Conservation (phyloP, 768 basidiomycete genomes). For the Boletales sp. region DNA sequence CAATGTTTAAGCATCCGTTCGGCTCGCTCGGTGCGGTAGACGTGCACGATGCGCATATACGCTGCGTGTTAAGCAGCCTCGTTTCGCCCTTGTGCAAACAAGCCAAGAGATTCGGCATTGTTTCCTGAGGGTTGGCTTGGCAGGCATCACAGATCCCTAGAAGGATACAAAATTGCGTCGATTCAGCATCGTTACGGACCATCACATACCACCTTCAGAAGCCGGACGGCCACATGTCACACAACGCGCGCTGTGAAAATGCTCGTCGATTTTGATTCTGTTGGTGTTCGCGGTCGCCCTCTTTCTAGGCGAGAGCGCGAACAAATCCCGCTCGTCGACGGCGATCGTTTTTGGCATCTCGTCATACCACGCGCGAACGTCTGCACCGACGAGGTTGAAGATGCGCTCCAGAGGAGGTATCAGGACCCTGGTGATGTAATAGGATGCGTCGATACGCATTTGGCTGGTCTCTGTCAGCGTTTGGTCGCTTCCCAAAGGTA, state of each 20-base stretch:
- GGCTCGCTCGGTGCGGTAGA: slow-evolving; percentile 51
- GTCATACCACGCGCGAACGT: slow-evolving; percentile 82
- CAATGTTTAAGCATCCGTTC: slow-evolving; percentile 75
- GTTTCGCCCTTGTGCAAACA: slow-evolving; percentile 53
- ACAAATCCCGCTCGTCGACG: slow-evolving; percentile 33
- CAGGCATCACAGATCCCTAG: slow-evolving; percentile 69
- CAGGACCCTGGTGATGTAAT: slow-evolving; percentile 84
- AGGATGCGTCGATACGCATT: slow-evolving; percentile 75
- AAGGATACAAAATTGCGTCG: not conserved
- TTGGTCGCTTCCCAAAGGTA: not conserved
- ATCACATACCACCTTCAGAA: slow-evolving; percentile 40
- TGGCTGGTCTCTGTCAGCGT: slow-evolving; percentile 40
- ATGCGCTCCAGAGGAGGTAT: slow-evolving; percentile 90
- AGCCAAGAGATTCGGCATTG: slow-evolving; percentile 54
- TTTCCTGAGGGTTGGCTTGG: slow-evolving; percentile 44
- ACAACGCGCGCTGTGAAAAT: slow-evolving; percentile 71
- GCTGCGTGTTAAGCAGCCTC: slow-evolving; percentile 55
- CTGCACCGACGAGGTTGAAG: slow-evolving; percentile 87
- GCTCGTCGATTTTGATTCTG: slow-evolving; percentile 62
- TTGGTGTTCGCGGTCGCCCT: slow-evolving; percentile 29
- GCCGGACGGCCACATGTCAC: slow-evolving; percentile 60
- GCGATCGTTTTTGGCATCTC: slow-evolving; percentile 71
- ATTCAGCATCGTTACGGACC: not conserved
- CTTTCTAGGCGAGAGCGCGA: slow-evolving; percentile 36
- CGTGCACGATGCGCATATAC: slow-evolving; percentile 72